These are phyloP conservation scores for Thermoascus crustaceus DNA, from an alignment of 2,329 filamentous ascomycete genomes.

Conservation along the genomic window DNA sequence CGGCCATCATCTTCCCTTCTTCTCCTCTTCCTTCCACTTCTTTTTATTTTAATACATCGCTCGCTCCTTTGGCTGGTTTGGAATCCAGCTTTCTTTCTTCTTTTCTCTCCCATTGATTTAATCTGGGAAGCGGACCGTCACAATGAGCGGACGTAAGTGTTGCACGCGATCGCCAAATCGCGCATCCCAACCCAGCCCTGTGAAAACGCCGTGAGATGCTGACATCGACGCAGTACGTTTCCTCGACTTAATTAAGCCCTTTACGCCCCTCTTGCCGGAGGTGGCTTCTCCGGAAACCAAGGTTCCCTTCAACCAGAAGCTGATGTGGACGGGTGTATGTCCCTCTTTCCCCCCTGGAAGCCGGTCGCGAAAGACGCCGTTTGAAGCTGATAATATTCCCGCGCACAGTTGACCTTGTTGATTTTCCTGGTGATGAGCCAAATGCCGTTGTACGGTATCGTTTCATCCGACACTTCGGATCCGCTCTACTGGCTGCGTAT, in stretches of 20 bases:
- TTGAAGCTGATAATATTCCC: conserved; percentile 13
- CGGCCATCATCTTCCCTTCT: conserved; percentile 15
- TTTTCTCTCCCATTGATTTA: conserved; percentile 17
- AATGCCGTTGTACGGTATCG: conserved; percentile 98
- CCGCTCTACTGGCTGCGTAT: conserved; percentile 99
- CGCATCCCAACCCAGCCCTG: conserved; percentile 4
- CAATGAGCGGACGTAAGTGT: conserved; percentile 53
- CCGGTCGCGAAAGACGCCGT: conserved; percentile 6
- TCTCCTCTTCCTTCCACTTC: conserved; percentile 16
- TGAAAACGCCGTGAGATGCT: conserved; percentile 16
- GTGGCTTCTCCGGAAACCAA: conserved; percentile 98
- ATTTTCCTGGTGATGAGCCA: conserved; percentile 99
- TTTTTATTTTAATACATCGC: conserved; percentile 16
- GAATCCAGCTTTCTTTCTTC: conserved; percentile 22
- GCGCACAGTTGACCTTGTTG: conserved; percentile 65
- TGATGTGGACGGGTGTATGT: conserved; percentile 78
- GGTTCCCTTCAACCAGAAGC: conserved; percentile 96
- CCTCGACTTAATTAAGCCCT: conserved; percentile 98
- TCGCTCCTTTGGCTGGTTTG: conserved; percentile 29
- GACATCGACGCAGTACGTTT: conserved; percentile 67
- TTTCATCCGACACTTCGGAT: conserved; percentile 96
- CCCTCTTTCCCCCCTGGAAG: conserved; percentile 8
- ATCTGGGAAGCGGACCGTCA: conserved; percentile 36
- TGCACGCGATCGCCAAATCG: conserved; percentile 21
- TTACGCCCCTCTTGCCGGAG: conserved; percentile 98